Evolutionary conservation across 148 eudicot species (phyloP).

Genomic region (Chenopodium berlandieri): DNA sequence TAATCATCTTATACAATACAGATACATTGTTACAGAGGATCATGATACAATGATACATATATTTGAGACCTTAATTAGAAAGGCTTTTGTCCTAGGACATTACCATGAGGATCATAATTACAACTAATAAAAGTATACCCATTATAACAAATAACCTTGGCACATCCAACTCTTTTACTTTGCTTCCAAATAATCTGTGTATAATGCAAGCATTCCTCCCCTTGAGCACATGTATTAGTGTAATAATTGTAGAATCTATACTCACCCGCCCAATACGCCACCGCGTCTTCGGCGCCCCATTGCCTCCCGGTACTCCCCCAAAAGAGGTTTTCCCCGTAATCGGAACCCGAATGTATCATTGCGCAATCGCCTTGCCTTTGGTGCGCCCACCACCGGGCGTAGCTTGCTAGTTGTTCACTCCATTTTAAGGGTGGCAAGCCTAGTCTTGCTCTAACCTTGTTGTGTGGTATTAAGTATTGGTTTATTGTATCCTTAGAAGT

Average conservation of each 20-base stretch:
- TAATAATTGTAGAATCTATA: slow-evolving; percentile 25
- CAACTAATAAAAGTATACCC: slow-evolving; percentile 35
- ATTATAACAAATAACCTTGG: slow-evolving; percentile 29
- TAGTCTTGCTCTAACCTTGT: slow-evolving; percentile 28
- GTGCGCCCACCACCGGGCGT: slow-evolving; percentile 39
- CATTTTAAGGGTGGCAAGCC: slow-evolving; percentile 32
- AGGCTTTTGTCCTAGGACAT: slow-evolving; percentile 35
- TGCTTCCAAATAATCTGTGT: slow-evolving; percentile 38
- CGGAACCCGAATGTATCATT: slow-evolving; percentile 29
- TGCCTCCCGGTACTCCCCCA: slow-evolving; percentile 34
- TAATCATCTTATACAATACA: neutral
- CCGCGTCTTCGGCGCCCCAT: slow-evolving; percentile 32
- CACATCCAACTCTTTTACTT: slow-evolving; percentile 36
- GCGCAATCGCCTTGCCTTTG: slow-evolving; percentile 36
- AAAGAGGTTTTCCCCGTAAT: slow-evolving; percentile 36
- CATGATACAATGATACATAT: neutral
- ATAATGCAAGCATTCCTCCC: slow-evolving; percentile 34
- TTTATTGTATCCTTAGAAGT: slow-evolving; percentile 24
- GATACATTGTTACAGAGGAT: neutral
- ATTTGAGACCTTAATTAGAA: slow-evolving; percentile 5
- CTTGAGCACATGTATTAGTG: slow-evolving; percentile 24
- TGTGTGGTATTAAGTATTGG: slow-evolving; percentile 33
- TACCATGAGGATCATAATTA: slow-evolving; percentile 40
- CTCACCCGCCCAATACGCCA: slow-evolving; percentile 30
- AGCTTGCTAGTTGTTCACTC: slow-evolving; percentile 33